A percentile compares a stretch with the other conserved stretches of the same genome.
Conservation (phyloP, 805 yeast species). For the Kodamaea kakaduensis region DNA sequence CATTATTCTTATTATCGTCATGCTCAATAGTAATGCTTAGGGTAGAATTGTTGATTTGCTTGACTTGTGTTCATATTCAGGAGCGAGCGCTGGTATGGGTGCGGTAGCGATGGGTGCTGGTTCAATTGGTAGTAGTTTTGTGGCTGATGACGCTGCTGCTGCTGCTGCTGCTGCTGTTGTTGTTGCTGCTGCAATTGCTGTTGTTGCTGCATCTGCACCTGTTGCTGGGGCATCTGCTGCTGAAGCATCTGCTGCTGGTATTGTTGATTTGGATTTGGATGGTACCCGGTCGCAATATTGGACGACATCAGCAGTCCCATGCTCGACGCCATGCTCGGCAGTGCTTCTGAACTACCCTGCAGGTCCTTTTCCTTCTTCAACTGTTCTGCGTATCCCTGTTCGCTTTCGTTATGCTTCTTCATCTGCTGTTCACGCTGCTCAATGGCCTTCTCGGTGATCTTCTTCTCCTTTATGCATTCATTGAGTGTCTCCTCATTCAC, state of each 20-base stretch:
- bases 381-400: slow-evolving; percentile 12
- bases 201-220: slow-evolving; percentile 5
- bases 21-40: slow-evolving; percentile 12
- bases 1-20: background rate
- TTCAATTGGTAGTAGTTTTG: slow-evolving; percentile 10
- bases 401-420: slow-evolving; percentile 11
- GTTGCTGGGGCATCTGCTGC: slow-evolving; percentile 6
- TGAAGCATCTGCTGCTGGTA: slow-evolving; percentile 7
- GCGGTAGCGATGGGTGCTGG: slow-evolving; percentile 11
- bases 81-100: slow-evolving; percentile 10
- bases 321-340: slow-evolving; percentile 3
- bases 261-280: slow-evolving; percentile 2
- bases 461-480: slow-evolving; percentile 37
- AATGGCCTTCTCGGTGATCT: slow-evolving; percentile 30
- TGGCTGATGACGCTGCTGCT: slow-evolving; percentile 8
- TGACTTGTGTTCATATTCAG: background rate
- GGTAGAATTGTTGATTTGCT: slow-evolving; percentile 8
- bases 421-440: slow-evolving; percentile 17
- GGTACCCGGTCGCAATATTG: background rate
- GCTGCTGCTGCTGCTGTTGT: slow-evolving; percentile 7
- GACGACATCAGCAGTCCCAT: slow-evolving; percentile 4
- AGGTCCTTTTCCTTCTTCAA: slow-evolving; percentile 10
- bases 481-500: slow-evolving; percentile 44
- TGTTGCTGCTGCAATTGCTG: slow-evolving; percentile 5
- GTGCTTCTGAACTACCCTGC: background rate